Evolutionary conservation across 1,284 basidiomycete species (phyloP), one percentile per base, ranked within the genome.

Genomic region (Rugosomyces carneus): DNA sequence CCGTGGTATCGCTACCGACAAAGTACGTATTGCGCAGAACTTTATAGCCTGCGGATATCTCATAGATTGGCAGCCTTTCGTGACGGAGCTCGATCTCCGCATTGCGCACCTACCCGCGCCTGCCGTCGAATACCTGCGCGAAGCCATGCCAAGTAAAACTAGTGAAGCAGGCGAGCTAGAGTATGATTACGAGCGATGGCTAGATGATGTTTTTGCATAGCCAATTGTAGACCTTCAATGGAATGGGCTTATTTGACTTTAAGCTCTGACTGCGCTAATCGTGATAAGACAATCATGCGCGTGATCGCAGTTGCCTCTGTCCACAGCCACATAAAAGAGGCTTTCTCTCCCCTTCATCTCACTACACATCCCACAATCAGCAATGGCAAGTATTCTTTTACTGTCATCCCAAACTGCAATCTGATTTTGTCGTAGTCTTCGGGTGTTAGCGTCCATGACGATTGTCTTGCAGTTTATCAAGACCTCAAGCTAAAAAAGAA

Each of bases 61-160:
- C 37, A 55, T 44, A 37, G n/a, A 47, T 48, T 44, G 57, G 45
- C 65, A 94, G 92, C 84, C 89, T 4, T 94, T 88, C 55, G 85
- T 98, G 13, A 97, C 94, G 2, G 94, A 98, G 64, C 71, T 96
- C 31, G 95, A 99, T 63, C 76, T 99, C 60, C 80, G 84, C 47
- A 70, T 93, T 47, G 92, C 93, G n/a, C 78, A 87, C 47, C 72
- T 99, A 8, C 88, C 94, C 1, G 71, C 75, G 13, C 73, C 76
- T 48, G 81, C 89, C 0, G 84, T 95, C 46, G 83, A 89, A 35
- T 98, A 94, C 64, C 72, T 99, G 53, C 78, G 79, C 26, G 79
- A 86, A 60, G 84, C 76, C 27, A 82, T 91, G 75, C 89, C 88
- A 2, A 69, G 60, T 34, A 60, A 59, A 10, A 56, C 60, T 49